A percentile compares a stretch with the other conserved stretches of the same genome.
Evolutionary conservation across 495 filamentous ascomycete species (phyloP).

Genomic region (Rostrohypoxylon terebratum): DNA sequence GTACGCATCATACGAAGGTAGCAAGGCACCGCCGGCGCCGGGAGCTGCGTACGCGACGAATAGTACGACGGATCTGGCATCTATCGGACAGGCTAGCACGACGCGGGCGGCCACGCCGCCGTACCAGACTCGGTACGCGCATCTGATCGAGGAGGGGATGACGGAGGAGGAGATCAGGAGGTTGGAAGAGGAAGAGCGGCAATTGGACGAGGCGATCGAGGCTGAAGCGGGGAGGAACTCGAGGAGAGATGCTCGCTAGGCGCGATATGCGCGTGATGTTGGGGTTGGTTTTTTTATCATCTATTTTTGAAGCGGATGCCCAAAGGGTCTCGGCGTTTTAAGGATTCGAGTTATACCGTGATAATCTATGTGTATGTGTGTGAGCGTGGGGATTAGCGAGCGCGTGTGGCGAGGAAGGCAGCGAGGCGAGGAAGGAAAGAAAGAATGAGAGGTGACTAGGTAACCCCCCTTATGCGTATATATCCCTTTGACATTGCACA

Average conservation of each 20-base stretch:
- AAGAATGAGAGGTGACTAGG: conserved; percentile 4
- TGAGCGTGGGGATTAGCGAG: conserved; percentile 1
- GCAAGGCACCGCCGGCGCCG: conserved; percentile 28
- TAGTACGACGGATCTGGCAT: conserved; percentile 22
- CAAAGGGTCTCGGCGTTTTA: conserved; percentile 3
- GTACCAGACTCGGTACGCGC: conserved; percentile 53
- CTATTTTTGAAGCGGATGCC: conserved; percentile 3
- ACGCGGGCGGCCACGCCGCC: conserved; percentile 44
- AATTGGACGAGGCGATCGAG: conserved; percentile 62
- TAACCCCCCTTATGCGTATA: conserved; percentile 33
- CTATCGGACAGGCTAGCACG: conserved; percentile 16
- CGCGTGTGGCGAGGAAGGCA: background rate
- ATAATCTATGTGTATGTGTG: conserved; percentile 30
- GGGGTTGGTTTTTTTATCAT: background rate
- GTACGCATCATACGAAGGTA: conserved; percentile 57
- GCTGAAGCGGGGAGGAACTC: conserved; percentile 32
- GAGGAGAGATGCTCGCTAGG: conserved; percentile 37
- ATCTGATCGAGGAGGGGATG: conserved; percentile 65
- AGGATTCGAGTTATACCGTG: conserved; percentile 24
- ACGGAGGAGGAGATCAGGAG: conserved; percentile 60
- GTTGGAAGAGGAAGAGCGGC: conserved; percentile 62
- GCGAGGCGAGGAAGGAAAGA: background rate
- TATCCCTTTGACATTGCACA: conserved; percentile 23
- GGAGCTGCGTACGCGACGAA: conserved; percentile 13
- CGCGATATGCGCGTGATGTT: conserved; percentile 1